These are phyloP conservation scores for Hymenotorrendiella dingleyae DNA, from an alignment of 2,329 filamentous ascomycete species.

Conservation along the genomic window DNA sequence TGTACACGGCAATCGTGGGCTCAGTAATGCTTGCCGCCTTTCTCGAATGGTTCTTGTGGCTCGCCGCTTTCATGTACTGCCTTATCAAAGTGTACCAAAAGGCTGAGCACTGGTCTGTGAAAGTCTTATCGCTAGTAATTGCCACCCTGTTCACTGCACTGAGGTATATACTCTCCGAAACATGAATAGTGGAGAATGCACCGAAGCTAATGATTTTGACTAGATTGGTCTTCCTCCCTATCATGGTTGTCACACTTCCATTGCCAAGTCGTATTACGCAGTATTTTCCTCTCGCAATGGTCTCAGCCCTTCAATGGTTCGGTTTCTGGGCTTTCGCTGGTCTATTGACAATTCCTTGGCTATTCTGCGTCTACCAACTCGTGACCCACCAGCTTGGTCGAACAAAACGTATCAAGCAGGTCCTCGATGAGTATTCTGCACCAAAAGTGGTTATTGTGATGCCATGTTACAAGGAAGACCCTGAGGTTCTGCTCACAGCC, in stretches of 20 bases:
- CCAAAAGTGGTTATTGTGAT: constrained; percentile 95
- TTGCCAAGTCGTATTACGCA: constrained; percentile 66
- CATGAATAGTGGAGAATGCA: background rate
- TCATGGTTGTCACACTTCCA: constrained; percentile 90
- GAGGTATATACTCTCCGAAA: constrained; percentile 49
- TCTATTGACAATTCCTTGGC: constrained; percentile 81
- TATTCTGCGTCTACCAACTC: constrained; percentile 87
- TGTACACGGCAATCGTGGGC: constrained; percentile 78
- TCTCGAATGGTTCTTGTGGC: constrained; percentile 91
- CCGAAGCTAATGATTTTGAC: background rate
- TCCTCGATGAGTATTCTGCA: constrained; percentile 76
- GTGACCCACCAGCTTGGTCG: constrained; percentile 82
- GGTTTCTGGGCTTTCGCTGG: constrained; percentile 90
- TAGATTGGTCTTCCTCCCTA: constrained; percentile 79
- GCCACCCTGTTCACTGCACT: constrained; percentile 67
- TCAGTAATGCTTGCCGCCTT: constrained; percentile 77
- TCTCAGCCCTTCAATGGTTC: constrained; percentile 80
- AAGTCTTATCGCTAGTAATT: constrained; percentile 69
- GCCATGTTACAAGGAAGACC: constrained; percentile 92
- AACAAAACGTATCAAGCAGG: constrained; percentile 73
- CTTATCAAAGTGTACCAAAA: constrained; percentile 82
- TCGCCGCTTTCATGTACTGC: constrained; percentile 91
- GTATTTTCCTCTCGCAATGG: constrained; percentile 65
- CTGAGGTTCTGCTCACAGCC: constrained; percentile 75
- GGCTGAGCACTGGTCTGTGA: constrained; percentile 81